These are phyloP conservation scores for Sarocladiaceae sp. DNA, from an alignment of 2,329 filamentous ascomycete genomes.

Conservation along the genomic window DNA sequence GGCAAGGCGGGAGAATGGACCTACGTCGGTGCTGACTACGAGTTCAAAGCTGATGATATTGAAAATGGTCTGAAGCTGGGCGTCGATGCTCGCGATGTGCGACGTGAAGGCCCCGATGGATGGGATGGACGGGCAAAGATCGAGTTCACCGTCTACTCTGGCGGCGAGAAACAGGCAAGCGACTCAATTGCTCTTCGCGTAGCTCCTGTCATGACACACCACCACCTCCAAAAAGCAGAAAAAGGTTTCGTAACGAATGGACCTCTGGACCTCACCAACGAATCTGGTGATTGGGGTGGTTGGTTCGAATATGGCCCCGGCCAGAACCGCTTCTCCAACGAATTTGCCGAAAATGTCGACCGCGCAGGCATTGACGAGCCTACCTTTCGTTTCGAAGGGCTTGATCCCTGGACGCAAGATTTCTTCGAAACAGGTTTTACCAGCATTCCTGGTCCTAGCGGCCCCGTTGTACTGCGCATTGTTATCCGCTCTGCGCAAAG, in stretches of 20 bases:
- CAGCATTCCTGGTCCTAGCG: slow-evolving; percentile 30
- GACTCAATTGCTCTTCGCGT: slow-evolving; percentile 27
- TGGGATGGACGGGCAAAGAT: slow-evolving; percentile 25
- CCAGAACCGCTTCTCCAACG: not conserved
- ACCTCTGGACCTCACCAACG: not conserved
- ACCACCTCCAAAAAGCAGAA: slow-evolving; percentile 25
- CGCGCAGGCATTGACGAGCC: slow-evolving; percentile 15
- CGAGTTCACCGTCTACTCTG: slow-evolving; percentile 22
- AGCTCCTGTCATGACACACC: slow-evolving; percentile 31
- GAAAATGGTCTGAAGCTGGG: slow-evolving; percentile 25
- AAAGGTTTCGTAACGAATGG: slow-evolving; percentile 19
- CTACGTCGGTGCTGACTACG: slow-evolving; percentile 18
- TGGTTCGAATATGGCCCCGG: not conserved
- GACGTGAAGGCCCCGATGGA: slow-evolving; percentile 10
- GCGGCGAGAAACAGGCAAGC: slow-evolving; percentile 8
- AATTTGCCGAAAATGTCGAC: slow-evolving; percentile 13
- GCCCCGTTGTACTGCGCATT: slow-evolving; percentile 24
- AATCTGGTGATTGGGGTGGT: not conserved
- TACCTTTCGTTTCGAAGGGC: slow-evolving; percentile 17
- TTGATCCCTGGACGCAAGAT: slow-evolving; percentile 33
- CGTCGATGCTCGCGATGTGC: slow-evolving; percentile 28
- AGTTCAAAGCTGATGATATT: slow-evolving; percentile 23
- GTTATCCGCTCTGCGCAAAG: slow-evolving; percentile 26
- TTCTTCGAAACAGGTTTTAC: slow-evolving; percentile 31
- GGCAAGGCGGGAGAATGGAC: slow-evolving; percentile 18